Evolutionary conservation across 305 asterid species (phyloP).

Genomic region (Fraxinus xanthoxyloides): DNA sequence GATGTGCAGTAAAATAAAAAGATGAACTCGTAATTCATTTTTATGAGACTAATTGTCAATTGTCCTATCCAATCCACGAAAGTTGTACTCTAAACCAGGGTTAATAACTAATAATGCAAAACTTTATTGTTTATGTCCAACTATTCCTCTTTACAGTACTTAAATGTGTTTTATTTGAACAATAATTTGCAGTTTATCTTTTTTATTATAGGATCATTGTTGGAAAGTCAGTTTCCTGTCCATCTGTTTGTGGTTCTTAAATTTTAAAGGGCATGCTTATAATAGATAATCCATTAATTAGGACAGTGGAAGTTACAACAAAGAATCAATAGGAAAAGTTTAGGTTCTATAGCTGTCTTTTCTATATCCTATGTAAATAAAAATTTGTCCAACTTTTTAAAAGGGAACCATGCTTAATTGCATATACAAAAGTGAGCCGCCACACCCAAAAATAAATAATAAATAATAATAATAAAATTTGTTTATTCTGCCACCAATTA

Average conservation of each 20-base stretch:
- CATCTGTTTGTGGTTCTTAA: neutral
- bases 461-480: neutral
- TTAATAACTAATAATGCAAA: neutral
- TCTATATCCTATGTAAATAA: conserved; percentile 7
- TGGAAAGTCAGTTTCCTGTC: conserved; percentile 26
- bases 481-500: neutral
- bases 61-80: neutral
- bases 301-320: conserved; percentile 35
- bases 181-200: conserved; percentile 30
- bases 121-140: neutral
- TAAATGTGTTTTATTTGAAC: neutral
- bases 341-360: neutral
- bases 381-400: neutral
- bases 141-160: neutral
- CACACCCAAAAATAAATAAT: neutral
- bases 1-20: neutral
- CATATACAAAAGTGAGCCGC: neutral
- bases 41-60: too few species aligned
- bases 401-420: conserved; percentile 4
- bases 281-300: neutral
- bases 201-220: conserved; percentile 14
- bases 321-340: conserved; percentile 23
- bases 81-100: neutral
- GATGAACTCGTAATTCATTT: neutral
- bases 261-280: neutral